A percentile compares a stretch with the other conserved stretches of the same genome.
Conservation (phyloP, 2,329 filamentous ascomycete genomes). For the Thielaviopsis populi region DNA sequence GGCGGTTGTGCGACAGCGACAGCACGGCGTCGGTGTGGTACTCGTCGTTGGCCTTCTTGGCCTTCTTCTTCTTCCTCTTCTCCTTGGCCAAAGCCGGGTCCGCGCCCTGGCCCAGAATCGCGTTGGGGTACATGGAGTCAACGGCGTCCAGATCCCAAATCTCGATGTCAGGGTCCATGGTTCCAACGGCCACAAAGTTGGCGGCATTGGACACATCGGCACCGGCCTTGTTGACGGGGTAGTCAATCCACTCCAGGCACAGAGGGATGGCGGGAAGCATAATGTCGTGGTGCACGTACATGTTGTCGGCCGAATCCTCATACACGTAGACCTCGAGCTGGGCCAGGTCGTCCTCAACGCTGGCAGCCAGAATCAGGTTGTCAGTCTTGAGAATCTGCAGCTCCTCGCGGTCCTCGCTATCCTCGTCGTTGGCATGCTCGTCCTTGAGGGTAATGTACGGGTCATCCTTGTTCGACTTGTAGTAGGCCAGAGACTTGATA, state of each 20-base stretch:
- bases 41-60: slow-evolving; percentile 71
- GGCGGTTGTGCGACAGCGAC: slow-evolving; percentile 77
- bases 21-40: slow-evolving; percentile 93
- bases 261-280: slow-evolving; percentile 96
- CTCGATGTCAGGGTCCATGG: slow-evolving; percentile 97
- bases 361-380: slow-evolving; percentile 80
- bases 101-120: slow-evolving; percentile 67
- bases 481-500: slow-evolving; percentile 82
- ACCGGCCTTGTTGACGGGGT: slow-evolving; percentile 62
- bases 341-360: slow-evolving; percentile 92
- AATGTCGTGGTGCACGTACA: slow-evolving; percentile 98
- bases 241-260: slow-evolving; percentile 87
- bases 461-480: slow-evolving; percentile 86
- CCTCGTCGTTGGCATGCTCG: slow-evolving; percentile 53
- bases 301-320: slow-evolving; percentile 85
- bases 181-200: slow-evolving; percentile 90
- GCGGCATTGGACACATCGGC: slow-evolving; percentile 51
- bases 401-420: slow-evolving; percentile 73
- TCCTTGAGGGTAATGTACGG: slow-evolving; percentile 86
- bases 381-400: slow-evolving; percentile 85
- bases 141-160: slow-evolving; percentile 94
- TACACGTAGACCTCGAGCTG: slow-evolving; percentile 97
- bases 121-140: slow-evolving; percentile 96
- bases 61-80: slow-evolving; percentile 80
- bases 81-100: slow-evolving; percentile 42